A percentile compares a stretch with the other conserved stretches of the same genome.
These are phyloP conservation scores for Hyaloscypha bicolor DNA, from an alignment of 495 filamentous ascomycete species.

Conservation along the genomic window DNA sequence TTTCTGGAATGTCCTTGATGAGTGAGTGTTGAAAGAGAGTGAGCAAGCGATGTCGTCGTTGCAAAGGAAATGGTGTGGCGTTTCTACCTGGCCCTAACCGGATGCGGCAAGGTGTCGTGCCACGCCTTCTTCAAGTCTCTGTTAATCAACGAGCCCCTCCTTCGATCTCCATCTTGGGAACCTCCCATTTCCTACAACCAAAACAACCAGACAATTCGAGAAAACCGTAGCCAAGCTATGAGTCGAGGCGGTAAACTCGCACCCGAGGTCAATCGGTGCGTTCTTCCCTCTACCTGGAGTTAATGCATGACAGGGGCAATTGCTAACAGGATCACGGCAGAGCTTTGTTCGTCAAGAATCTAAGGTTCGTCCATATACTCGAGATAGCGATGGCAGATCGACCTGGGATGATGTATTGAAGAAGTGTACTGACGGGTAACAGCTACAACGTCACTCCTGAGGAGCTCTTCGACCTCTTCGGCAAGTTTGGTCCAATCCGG, in stretches of 20 bases:
- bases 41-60: neutral
- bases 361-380: conserved; percentile 60
- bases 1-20: neutral
- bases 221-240: conserved; percentile 58
- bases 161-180: conserved; percentile 20
- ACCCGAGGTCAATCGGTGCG: conserved; percentile 93
- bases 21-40: neutral
- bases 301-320: neutral
- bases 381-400: conserved; percentile 12
- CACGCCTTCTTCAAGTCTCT: conserved; percentile 16
- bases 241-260: conserved; percentile 86
- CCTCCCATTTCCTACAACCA: conserved; percentile 9
- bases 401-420: neutral
- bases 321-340: conserved; percentile 48
- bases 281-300: conserved; percentile 34
- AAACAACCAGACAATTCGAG: conserved; percentile 11
- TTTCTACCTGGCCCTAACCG: neutral
- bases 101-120: conserved; percentile 12
- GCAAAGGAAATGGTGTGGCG: neutral
- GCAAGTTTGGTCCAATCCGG: conserved; percentile 93
- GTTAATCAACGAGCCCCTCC: conserved; percentile 23
- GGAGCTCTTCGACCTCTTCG: conserved; percentile 92
- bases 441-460: conserved; percentile 96
- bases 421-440: conserved; percentile 22
- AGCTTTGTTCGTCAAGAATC: conserved; percentile 98